A percentile compares a stretch with the other conserved stretches of the same genome.
These are phyloP conservation scores for Alnus glutinosa DNA, from an alignment of 306 rosid genomes.

Conservation along the genomic window DNA sequence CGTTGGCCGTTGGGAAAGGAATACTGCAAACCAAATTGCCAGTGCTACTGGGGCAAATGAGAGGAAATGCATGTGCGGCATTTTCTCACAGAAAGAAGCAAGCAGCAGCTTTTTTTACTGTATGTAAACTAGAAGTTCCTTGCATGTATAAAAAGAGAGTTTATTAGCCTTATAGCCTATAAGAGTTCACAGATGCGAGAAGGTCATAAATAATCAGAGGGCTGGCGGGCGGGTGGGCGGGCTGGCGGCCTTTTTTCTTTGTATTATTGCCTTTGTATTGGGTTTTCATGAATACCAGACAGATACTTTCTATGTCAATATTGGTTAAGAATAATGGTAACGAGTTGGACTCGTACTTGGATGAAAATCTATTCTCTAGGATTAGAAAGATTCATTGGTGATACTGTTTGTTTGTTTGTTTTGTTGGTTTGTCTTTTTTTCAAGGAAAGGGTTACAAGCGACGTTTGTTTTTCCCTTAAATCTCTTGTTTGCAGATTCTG, in stretches of 20 bases:
- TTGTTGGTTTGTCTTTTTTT: too few species aligned
- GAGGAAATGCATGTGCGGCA: slow-evolving; percentile 17
- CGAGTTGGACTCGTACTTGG: background rate
- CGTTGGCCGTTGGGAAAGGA: slow-evolving; percentile 19
- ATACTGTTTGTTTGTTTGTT: too few species aligned
- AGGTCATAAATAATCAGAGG: slow-evolving; percentile 38
- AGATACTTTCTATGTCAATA: background rate
- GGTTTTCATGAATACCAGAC: background rate
- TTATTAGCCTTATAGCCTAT: slow-evolving; percentile 16
- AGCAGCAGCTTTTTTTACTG: slow-evolving; percentile 23
- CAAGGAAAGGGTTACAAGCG: too few species aligned
- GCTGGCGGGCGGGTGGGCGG: slow-evolving; percentile 4
- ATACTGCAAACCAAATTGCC: slow-evolving; percentile 12
- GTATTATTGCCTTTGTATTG: background rate
- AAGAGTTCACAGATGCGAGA: slow-evolving; percentile 26
- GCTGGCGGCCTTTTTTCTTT: background rate
- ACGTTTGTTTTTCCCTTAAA: too few species aligned
- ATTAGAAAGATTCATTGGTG: background rate
- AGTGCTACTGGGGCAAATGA: slow-evolving; percentile 1
- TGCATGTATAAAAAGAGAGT: slow-evolving; percentile 26
- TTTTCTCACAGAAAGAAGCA: slow-evolving; percentile 26
- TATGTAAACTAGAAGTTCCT: slow-evolving; percentile 33
- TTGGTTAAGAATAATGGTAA: background rate
- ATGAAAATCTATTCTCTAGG: background rate
- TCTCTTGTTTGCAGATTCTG: background rate